Conservation (phyloP, 306 rosid genomes). For the Purshia tridentata region DNA sequence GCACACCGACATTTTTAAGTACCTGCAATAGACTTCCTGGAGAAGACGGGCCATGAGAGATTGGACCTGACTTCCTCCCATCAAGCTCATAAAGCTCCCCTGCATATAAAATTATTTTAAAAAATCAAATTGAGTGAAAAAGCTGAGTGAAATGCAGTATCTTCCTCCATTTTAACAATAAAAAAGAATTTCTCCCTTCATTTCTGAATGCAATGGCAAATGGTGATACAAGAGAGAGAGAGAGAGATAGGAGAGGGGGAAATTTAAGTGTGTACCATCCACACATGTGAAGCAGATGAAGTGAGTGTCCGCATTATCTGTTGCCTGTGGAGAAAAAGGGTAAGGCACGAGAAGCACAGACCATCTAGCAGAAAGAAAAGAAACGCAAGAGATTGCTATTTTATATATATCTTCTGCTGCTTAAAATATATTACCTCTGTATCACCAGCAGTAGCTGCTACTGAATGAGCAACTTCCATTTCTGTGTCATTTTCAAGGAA, state of each 20-base stretch:
- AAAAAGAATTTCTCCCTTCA: neutral
- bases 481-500: slow-evolving; percentile 82
- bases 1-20: slow-evolving; percentile 6
- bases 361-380: neutral
- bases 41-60: slow-evolving; percentile 77
- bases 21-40: slow-evolving; percentile 66
- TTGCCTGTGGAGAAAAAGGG: slow-evolving; percentile 48
- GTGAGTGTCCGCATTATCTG: slow-evolving; percentile 65
- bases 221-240: too few relatives aligned
- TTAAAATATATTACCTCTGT: slow-evolving; percentile 52
- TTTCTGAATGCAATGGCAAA: too few relatives aligned
- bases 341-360: slow-evolving; percentile 9
- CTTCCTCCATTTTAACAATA: neutral
- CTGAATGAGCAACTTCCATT: slow-evolving; percentile 91
- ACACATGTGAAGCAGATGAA: slow-evolving; percentile 82
- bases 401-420: neutral
- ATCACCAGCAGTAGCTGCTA: slow-evolving; percentile 91
- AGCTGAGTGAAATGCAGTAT: neutral
- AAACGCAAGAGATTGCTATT: neutral
- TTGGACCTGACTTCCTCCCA: slow-evolving; percentile 73
- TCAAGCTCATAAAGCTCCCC: slow-evolving; percentile 90
- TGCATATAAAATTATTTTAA: slow-evolving; percentile 25
- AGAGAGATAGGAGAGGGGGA: neutral
- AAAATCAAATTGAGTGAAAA: neutral
- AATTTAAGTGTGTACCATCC: slow-evolving; percentile 47